phyloP scores from a whole-genome alignment of 139 green algal species.

The Chlamydomonas asymmetrica region DNA sequence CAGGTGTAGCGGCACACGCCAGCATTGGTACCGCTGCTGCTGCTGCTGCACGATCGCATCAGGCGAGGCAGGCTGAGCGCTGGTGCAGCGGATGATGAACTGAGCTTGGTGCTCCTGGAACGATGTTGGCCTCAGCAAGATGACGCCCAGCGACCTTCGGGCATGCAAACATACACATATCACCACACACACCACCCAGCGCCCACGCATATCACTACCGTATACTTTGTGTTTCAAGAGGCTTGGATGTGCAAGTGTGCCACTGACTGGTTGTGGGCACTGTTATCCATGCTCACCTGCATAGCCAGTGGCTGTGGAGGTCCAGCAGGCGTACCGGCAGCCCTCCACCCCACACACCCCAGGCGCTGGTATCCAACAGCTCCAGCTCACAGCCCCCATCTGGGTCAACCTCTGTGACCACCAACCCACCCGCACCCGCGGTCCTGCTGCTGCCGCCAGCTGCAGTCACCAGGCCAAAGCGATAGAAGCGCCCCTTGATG shows the following conservation, averaged over 20 bases:
- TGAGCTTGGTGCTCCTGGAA: slow-evolving; percentile 39
- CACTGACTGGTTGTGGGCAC: background rate
- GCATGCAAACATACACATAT: slow-evolving; percentile 15
- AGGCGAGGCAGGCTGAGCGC: background rate
- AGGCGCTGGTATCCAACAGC: slow-evolving; percentile 38
- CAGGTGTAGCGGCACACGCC: slow-evolving; percentile 13
- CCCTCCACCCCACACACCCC: slow-evolving; percentile 32
- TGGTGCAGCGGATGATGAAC: slow-evolving; percentile 24
- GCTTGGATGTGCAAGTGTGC: background rate
- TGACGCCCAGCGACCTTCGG: slow-evolving; percentile 28
- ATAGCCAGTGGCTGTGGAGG: slow-evolving; percentile 58
- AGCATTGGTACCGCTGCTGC: slow-evolving; percentile 12
- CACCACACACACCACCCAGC: background rate
- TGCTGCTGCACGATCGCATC: background rate
- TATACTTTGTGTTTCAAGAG: background rate
- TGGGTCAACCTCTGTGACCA: slow-evolving; percentile 40
- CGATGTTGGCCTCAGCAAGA: slow-evolving; percentile 35
- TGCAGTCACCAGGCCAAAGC: slow-evolving; percentile 9
- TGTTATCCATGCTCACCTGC: slow-evolving; percentile 22
- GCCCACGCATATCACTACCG: background rate
- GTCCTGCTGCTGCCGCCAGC: background rate
- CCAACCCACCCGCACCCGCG: background rate
- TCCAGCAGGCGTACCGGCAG: slow-evolving; percentile 43
- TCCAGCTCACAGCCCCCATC: slow-evolving; percentile 23
- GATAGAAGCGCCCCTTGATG: slow-evolving; percentile 6